These are phyloP conservation scores for Cymbopogon flexuosus DNA, from an alignment of 202 grass and related monocot genomes.

Conservation along the genomic window DNA sequence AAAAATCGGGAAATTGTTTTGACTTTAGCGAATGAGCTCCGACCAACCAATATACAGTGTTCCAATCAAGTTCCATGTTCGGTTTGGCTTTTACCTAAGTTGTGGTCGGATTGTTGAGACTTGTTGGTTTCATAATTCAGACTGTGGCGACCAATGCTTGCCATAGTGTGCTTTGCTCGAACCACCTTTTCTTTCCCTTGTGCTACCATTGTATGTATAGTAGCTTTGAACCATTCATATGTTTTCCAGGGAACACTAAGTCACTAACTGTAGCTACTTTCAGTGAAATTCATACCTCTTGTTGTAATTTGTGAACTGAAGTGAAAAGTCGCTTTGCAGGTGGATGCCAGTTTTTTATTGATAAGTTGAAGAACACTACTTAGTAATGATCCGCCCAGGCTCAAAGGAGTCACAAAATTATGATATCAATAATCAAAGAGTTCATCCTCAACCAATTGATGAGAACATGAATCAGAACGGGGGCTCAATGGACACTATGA, in stretches of 20 bases:
- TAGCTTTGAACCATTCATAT: neutral
- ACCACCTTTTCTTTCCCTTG: neutral
- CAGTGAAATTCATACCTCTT: neutral
- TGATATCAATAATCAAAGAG: conserved; percentile 87
- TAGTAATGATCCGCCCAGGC: conserved; percentile 74
- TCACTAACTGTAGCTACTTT: neutral
- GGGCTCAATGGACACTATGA: conserved; percentile 58
- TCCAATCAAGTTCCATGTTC: neutral
- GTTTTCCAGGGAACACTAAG: neutral
- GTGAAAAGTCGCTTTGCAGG: conserved; percentile 27
- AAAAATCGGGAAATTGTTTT: neutral
- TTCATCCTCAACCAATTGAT: conserved; percentile 92
- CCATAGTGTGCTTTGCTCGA: neutral
- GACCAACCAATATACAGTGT: neutral
- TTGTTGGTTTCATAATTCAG: neutral
- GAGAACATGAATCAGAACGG: conserved; percentile 66
- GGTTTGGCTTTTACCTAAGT: neutral
- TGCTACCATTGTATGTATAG: neutral
- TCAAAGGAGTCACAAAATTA: conserved; percentile 76
- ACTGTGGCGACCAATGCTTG: neutral
- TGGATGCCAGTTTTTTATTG: conserved; percentile 22
- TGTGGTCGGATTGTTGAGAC: neutral
- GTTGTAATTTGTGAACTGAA: neutral
- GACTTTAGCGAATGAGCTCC: neutral
- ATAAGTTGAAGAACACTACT: conserved; percentile 4